Evolutionary conservation across 2,329 filamentous ascomycete genomes (phyloP).

Genomic region (Arthrobotrys sinensis): DNA sequence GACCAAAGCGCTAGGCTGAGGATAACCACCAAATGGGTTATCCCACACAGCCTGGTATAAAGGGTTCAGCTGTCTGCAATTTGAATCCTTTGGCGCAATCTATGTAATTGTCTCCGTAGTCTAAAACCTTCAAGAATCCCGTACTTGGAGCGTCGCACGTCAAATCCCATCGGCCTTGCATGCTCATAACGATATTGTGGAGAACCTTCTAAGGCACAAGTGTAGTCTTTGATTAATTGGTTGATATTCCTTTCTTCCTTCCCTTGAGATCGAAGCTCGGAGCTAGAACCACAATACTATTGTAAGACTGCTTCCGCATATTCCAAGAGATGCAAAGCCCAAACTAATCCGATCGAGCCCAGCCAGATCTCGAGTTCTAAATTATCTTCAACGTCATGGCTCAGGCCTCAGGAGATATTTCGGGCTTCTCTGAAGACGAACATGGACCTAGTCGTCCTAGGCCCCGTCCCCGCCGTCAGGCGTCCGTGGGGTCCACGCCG

Average conservation of each 20-base stretch:
- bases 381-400: background rate
- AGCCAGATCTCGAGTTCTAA: background rate
- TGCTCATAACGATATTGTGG: constrained; percentile 12
- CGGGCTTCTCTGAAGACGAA: constrained; percentile 41
- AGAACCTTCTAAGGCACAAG: background rate
- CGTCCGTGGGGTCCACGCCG: constrained; percentile 17
- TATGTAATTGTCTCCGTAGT: background rate
- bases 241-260: background rate
- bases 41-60: constrained; percentile 31
- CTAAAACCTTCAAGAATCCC: constrained; percentile 15
- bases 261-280: background rate
- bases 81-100: constrained; percentile 45
- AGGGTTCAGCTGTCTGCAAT: constrained; percentile 33
- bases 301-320: background rate
- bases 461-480: constrained; percentile 39
- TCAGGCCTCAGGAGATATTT: constrained; percentile 3
- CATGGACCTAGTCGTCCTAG: constrained; percentile 20
- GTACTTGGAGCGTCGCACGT: background rate
- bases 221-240: background rate
- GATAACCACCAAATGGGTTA: background rate
- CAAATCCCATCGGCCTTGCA: background rate
- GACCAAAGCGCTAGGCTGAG: constrained; percentile 5
- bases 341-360: background rate
- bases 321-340: background rate
- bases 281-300: background rate